Evolutionary conservation across 1,284 basidiomycete genomes (phyloP).

Genomic region (Ustilago shanxiensis): DNA sequence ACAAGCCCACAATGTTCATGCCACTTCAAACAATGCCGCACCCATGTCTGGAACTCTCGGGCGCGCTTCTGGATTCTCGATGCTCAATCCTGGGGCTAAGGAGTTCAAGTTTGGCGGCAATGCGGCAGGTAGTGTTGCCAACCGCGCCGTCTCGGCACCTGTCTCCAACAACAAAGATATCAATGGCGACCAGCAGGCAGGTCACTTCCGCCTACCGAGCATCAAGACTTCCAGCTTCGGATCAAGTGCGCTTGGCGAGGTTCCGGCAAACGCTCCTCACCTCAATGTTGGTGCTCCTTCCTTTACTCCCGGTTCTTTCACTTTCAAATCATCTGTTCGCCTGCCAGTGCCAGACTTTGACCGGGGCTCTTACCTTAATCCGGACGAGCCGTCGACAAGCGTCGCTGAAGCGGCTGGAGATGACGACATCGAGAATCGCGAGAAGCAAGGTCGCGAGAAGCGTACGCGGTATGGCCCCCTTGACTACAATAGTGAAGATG

Average conservation of each 20-base stretch:
- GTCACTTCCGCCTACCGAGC: slow-evolving; percentile 59
- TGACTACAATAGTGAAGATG: slow-evolving; percentile 40
- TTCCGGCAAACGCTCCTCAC: slow-evolving; percentile 24
- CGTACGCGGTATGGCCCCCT: slow-evolving; percentile 48
- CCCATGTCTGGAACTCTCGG: slow-evolving; percentile 36
- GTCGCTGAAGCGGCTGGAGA: neutral
- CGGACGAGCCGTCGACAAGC: neutral
- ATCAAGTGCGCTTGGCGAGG: slow-evolving; percentile 39
- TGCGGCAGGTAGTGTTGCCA: neutral
- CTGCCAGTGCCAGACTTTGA: slow-evolving; percentile 27
- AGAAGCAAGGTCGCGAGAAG: slow-evolving; percentile 58
- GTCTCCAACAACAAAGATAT: slow-evolving; percentile 6
- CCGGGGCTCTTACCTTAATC: neutral
- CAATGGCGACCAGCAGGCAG: neutral
- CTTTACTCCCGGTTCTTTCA: slow-evolving; percentile 60
- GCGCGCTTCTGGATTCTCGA: slow-evolving; percentile 34
- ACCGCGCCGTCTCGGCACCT: slow-evolving; percentile 26
- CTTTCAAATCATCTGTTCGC: slow-evolving; percentile 55
- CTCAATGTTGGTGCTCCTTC: slow-evolving; percentile 60
- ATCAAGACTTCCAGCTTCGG: slow-evolving; percentile 62
- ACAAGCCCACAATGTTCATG: neutral
- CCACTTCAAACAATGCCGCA: slow-evolving; percentile 6
- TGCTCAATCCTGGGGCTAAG: slow-evolving; percentile 55
- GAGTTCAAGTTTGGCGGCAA: slow-evolving; percentile 52
- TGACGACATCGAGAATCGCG: slow-evolving; percentile 15